phyloP scores from a whole-genome alignment of 1,284 basidiomycete species.

The Moniliella sp. region DNA sequence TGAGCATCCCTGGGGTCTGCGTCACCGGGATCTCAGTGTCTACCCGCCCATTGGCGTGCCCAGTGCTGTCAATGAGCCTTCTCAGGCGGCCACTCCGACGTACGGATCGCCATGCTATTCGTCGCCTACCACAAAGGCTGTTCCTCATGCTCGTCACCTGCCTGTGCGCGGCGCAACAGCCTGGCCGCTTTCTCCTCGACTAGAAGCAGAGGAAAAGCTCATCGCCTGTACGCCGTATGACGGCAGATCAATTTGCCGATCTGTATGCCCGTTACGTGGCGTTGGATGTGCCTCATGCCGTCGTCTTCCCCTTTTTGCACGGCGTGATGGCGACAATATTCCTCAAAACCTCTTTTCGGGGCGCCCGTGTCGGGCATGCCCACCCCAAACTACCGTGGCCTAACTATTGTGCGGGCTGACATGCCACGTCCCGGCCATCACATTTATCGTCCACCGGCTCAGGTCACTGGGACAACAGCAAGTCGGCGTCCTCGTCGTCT shows the following conservation, averaged over 20 bases:
- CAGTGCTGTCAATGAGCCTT: no score
- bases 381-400: constrained; percentile 21
- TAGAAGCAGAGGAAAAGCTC: constrained; percentile 1
- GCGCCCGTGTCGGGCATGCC: constrained; percentile 12
- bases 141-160: no score
- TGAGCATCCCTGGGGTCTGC: no score
- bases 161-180: no score
- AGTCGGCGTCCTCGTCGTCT: neutral
- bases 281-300: constrained; percentile 19
- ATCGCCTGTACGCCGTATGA: constrained; percentile 18
- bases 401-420: constrained; percentile 27
- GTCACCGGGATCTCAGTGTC: no score
- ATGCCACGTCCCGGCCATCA: constrained; percentile 10
- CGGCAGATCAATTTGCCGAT: constrained; percentile 14
- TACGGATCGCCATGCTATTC: no score
- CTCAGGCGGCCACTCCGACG: no score
- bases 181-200: no score
- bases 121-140: no score
- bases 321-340: constrained; percentile 22
- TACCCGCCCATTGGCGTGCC: no score
- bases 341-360: constrained; percentile 22
- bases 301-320: constrained; percentile 29
- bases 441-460: neutral
- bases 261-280: constrained; percentile 13
- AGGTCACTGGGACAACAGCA: constrained; percentile 5